Base-by-base conservation (phyloP, 2,329 filamentous ascomycete species). In the Ophiostoma ips region DNA sequence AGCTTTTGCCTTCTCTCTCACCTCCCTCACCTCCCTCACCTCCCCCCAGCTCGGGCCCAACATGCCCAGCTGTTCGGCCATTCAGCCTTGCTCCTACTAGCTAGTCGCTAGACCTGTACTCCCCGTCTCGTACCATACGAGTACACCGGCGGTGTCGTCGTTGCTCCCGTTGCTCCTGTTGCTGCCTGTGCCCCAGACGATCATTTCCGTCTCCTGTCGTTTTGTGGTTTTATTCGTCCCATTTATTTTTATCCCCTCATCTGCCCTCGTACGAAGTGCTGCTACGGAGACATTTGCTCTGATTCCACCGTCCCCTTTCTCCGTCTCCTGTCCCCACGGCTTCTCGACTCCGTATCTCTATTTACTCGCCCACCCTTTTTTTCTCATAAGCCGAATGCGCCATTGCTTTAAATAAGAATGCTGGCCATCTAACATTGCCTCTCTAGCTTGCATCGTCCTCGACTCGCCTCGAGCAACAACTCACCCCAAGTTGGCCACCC, bases 401-500 rank as follows among this genome's bases (percentile, higher is more conserved):
- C 36, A 12, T 21, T 21, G 18, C 35, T 38, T 11, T 13, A n/a
- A 18, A 38, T 19, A 7, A 6, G 5, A 11, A 36, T 36, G 13
- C 15, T 8, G 3, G 35, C 15, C 6, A 3, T 16, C 40, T 43
- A 43, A 43, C 40, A 30, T 28, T 28, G 24, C 24, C 8, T 28
- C n/a, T 24, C 40, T 6, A 43, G 40, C 24, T 43, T 13, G 15
- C 40, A 28, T 9, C 40, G 40, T 3, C 40, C 40, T 13, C 28
- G 40, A 43, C n/a, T 15, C 50, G 66, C 75, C 49, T 76, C 75
- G 40, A 68, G 75, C 28, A 68, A 74, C 28, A 77, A 79, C 62
- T 75, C 79, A 49, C 83, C 83, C 33, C 80, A 84, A 58, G 72
- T 76, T 59, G 79, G 78, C 55, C 79, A 83, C 62, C 69, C 83